Percentiles rank a stretch among this genome's conserved stretches.
Conservation (phyloP, 202 grass and related monocot species). For the Setaria italica region DNA sequence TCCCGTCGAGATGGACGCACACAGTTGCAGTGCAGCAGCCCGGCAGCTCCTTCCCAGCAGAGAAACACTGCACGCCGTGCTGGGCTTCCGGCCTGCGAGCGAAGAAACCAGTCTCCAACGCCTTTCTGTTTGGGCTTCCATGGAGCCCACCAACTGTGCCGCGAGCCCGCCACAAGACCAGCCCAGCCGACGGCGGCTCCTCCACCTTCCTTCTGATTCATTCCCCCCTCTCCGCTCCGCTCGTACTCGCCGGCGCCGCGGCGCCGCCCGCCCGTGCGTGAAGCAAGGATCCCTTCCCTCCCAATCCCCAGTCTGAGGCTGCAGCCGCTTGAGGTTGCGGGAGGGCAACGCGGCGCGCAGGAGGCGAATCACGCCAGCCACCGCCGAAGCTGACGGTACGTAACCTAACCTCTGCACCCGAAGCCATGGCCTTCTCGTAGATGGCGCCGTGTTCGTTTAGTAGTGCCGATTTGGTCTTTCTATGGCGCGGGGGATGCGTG, state of each 20-base stretch:
- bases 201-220: neutral
- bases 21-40: too few relatives aligned
- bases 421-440: neutral
- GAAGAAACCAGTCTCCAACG: too few relatives aligned
- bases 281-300: neutral
- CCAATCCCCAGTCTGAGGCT: neutral
- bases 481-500: neutral
- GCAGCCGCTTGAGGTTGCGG: neutral
- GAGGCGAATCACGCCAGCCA: neutral
- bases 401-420: neutral
- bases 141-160: too few relatives aligned
- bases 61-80: too few relatives aligned
- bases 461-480: neutral
- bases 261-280: neutral
- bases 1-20: too few relatives aligned
- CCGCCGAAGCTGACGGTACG: neutral
- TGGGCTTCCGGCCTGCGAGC: too few relatives aligned
- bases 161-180: neutral
- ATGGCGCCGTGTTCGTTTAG: neutral
- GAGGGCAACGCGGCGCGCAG: neutral
- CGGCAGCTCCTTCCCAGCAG: too few relatives aligned
- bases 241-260: neutral
- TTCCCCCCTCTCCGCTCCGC: neutral
- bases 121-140: too few relatives aligned
- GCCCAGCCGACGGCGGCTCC: too few relatives aligned